Conservation (phyloP, 2,329 filamentous ascomycete genomes). For the Claviceps humidiphila region DNA sequence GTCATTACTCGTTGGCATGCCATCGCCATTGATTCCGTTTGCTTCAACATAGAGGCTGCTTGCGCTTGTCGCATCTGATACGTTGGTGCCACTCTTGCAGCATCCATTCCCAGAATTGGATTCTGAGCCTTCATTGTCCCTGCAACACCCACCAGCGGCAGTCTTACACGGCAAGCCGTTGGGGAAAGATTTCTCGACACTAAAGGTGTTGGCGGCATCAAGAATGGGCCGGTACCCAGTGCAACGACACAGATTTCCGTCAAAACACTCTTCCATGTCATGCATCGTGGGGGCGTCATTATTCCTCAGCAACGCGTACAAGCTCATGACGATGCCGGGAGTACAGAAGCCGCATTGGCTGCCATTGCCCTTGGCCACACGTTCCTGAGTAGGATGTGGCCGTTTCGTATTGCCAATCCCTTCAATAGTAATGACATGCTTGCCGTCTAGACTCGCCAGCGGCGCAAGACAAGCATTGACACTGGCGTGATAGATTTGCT, state of each 20-base stretch:
- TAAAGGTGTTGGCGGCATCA: constrained; percentile 87
- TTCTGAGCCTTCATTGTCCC: not conserved
- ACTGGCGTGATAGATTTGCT: constrained; percentile 87
- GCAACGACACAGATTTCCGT: constrained; percentile 90
- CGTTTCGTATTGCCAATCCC: constrained; percentile 80
- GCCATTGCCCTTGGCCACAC: constrained; percentile 81
- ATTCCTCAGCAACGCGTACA: constrained; percentile 86
- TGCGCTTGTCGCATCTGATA: not conserved
- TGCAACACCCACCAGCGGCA: constrained; percentile 2
- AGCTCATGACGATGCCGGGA: constrained; percentile 93
- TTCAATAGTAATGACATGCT: constrained; percentile 96
- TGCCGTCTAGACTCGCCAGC: constrained; percentile 84
- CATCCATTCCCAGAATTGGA: constrained; percentile 16
- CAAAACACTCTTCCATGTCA: constrained; percentile 90
- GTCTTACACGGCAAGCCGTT: constrained; percentile 12
- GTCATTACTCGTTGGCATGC: no score
- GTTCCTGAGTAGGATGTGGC: constrained; percentile 82
- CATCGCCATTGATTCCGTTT: not conserved
- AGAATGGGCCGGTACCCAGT: constrained; percentile 91
- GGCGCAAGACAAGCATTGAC: constrained; percentile 94
- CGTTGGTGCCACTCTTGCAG: constrained; percentile 31
- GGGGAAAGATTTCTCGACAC: constrained; percentile 29
- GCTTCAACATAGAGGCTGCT: not conserved
- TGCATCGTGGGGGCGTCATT: constrained; percentile 63
- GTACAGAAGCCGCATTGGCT: constrained; percentile 94